Percentiles rank a stretch among this genome's conserved stretches.
These are phyloP conservation scores for Wickerhamomyces strasburgensis DNA, from an alignment of 805 yeast genomes.

Conservation along the genomic window DNA sequence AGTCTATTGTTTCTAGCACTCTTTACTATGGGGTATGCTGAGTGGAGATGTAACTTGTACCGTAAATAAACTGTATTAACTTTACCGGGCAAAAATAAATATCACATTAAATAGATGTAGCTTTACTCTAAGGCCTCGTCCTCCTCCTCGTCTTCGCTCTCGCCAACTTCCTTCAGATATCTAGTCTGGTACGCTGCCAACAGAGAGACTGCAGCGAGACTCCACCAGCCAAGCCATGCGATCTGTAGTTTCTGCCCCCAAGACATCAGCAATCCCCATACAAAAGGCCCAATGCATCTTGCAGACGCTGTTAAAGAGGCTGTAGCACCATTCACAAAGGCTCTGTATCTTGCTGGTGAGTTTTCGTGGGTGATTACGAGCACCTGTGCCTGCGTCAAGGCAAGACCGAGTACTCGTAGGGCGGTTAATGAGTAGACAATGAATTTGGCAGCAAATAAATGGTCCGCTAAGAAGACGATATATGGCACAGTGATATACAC, in stretches of 20 bases:
- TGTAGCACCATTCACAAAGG: slow-evolving; percentile 14
- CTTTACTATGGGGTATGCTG: too few species aligned
- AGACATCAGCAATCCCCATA: slow-evolving; percentile 16
- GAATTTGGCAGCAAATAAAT: slow-evolving; percentile 4
- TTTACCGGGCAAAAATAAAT: too few species aligned
- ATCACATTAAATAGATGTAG: too few species aligned
- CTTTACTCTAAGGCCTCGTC: too few species aligned
- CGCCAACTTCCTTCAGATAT: neutral
- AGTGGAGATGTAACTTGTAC: too few species aligned
- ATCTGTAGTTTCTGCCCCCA: slow-evolving; percentile 14
- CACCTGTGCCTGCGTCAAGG: slow-evolving; percentile 13
- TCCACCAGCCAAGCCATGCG: slow-evolving; percentile 20
- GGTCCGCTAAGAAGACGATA: slow-evolving; percentile 16
- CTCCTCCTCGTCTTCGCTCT: neutral
- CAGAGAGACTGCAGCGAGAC: slow-evolving; percentile 1
- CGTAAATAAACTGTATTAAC: too few species aligned
- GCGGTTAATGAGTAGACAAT: slow-evolving; percentile 9
- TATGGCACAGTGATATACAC: slow-evolving; percentile 16
- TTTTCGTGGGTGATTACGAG: slow-evolving; percentile 13
- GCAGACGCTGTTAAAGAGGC: slow-evolving; percentile 12
- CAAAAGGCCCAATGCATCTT: slow-evolving; percentile 13
- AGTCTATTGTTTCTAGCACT: too few species aligned
- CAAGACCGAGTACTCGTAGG: slow-evolving; percentile 3
- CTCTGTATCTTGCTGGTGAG: slow-evolving; percentile 14
- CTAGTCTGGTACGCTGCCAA: neutral